Conservation (phyloP, 352 stramenopile genomes). For the Phytophthora litchii region DNA sequence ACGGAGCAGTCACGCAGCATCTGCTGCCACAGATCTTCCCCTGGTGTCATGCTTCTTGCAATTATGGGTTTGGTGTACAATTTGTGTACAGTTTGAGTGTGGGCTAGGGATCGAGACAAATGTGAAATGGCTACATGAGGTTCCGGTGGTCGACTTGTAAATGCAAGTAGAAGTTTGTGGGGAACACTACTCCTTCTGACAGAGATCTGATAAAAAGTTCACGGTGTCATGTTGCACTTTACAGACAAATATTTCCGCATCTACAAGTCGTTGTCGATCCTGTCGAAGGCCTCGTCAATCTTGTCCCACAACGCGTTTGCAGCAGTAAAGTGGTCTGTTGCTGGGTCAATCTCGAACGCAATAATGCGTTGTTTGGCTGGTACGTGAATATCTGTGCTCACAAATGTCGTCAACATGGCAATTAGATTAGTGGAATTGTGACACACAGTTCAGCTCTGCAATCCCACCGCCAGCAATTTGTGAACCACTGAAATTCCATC, state of each 20-base stretch:
- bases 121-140: not conserved
- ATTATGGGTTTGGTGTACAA: not conserved
- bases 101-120: too few species aligned
- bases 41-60: slow-evolving; percentile 2
- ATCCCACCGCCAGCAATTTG: slow-evolving; percentile 53
- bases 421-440: too few species aligned
- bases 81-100: not conserved
- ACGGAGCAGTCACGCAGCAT: slow-evolving; percentile 85
- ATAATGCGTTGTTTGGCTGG: slow-evolving; percentile 59
- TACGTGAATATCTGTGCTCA: slow-evolving; percentile 63
- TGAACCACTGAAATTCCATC: slow-evolving; percentile 69
- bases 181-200: too few species aligned
- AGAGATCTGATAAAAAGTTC: too few species aligned
- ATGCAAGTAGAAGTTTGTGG: too few species aligned
- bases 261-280: slow-evolving; percentile 58
- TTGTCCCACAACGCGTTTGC: slow-evolving; percentile 73
- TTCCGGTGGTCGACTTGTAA: too few species aligned
- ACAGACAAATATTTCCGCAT: not conserved
- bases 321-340: slow-evolving; percentile 57
- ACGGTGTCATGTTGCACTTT: too few species aligned
- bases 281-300: slow-evolving; percentile 72
- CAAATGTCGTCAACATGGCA: not conserved
- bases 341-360: slow-evolving; percentile 61
- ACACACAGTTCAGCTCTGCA: too few species aligned
- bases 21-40: slow-evolving; percentile 80